These are phyloP conservation scores for Coemansia sp. DNA, from an alignment of 192 early-diverging fungal species.

Conservation along the genomic window DNA sequence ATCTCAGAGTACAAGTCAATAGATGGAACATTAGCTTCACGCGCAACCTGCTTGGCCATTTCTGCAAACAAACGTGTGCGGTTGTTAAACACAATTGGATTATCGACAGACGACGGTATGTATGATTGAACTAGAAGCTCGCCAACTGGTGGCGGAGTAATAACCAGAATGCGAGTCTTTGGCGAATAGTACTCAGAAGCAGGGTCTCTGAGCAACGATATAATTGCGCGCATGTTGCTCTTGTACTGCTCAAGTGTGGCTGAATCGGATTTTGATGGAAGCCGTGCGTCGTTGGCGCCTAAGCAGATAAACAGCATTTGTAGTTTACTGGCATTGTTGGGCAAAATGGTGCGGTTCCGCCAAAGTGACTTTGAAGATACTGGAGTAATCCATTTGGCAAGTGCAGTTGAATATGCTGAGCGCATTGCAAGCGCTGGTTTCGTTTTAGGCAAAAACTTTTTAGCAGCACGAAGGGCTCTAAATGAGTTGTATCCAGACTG, in stretches of 20 bases:
- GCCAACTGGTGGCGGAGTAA: constrained; percentile 71
- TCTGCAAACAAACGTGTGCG: constrained; percentile 57
- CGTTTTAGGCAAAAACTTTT: no score
- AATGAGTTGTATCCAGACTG: no score
- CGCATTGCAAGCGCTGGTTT: no score
- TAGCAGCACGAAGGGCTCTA: no score
- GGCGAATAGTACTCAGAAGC: constrained; percentile 59
- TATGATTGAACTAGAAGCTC: constrained; percentile 36
- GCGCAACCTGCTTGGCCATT: constrained; percentile 40
- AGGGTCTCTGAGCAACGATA: constrained; percentile 56
- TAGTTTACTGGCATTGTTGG: no score
- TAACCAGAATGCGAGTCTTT: constrained; percentile 61
- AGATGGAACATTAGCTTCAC: constrained; percentile 24
- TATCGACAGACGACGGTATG: neutral
- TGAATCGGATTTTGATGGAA: constrained; percentile 1
- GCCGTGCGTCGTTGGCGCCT: no score
- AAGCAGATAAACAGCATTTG: no score
- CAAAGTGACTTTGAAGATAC: no score
- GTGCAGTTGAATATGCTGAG: no score
- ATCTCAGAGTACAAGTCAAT: constrained; percentile 49
- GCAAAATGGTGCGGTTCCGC: no score
- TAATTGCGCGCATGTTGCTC: constrained; percentile 60
- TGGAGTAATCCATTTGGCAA: no score
- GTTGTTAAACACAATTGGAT: constrained; percentile 10
- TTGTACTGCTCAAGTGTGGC: constrained; percentile 59